phyloP scores from a whole-genome alignment of 805 yeast species.

The Maudiozyma turicensis region DNA sequence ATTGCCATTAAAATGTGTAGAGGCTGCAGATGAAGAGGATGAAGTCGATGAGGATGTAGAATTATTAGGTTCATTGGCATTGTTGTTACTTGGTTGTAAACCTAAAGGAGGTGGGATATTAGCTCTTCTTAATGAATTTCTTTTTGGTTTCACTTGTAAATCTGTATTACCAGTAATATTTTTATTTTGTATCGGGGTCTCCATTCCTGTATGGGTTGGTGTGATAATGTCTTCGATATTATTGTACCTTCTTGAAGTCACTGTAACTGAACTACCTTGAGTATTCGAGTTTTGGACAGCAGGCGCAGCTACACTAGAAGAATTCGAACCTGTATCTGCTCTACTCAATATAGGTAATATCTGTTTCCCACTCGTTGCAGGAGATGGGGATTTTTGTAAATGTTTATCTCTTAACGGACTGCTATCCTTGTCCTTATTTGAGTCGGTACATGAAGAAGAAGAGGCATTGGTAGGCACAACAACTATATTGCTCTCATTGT shows the following conservation, averaged over 20 bases:
- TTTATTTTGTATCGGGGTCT: background rate
- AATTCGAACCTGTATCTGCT: background rate
- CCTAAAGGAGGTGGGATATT: slow-evolving; percentile 21
- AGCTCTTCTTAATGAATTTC: slow-evolving; percentile 18
- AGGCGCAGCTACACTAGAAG: background rate
- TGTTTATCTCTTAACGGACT: background rate
- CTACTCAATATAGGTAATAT: background rate
- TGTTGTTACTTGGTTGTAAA: background rate
- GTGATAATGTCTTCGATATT: slow-evolving; percentile 6
- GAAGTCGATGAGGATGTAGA: background rate
- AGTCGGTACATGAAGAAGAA: background rate
- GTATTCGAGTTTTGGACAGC: background rate
- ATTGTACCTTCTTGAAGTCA: background rate
- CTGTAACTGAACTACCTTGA: background rate
- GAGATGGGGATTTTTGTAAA: background rate
- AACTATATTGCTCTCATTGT: too few relatives aligned
- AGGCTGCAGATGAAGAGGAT: slow-evolving; percentile 2
- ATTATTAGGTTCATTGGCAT: background rate
- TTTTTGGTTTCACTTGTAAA: background rate
- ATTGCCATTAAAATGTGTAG: background rate
- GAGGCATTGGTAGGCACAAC: too few relatives aligned
- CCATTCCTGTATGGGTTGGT: slow-evolving; percentile 1
- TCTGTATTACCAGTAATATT: background rate
- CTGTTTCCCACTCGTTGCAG: background rate
- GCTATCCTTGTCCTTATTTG: background rate